These are phyloP conservation scores for Paraconiothyrium sp. DNA, from an alignment of 2,329 filamentous ascomycete genomes.

Conservation along the genomic window DNA sequence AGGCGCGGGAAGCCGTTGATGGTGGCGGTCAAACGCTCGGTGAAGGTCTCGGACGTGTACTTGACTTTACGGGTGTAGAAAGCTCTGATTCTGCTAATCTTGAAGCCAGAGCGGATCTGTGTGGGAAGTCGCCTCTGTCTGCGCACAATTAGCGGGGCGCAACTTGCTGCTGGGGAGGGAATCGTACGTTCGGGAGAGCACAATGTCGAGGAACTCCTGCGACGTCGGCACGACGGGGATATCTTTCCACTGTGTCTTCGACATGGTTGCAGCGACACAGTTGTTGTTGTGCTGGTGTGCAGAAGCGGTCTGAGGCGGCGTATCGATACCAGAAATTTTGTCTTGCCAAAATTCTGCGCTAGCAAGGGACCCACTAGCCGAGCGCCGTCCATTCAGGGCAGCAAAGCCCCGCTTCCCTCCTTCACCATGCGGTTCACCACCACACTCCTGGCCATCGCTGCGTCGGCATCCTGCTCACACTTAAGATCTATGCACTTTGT, in stretches of 20 bases:
- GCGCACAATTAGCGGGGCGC: constrained; percentile 30
- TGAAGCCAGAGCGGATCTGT: constrained; percentile 94
- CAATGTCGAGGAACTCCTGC: constrained; percentile 97
- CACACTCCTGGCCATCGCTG: background rate
- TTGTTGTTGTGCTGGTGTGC: constrained; percentile 9
- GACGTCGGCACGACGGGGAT: constrained; percentile 89
- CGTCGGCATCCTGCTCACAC: background rate
- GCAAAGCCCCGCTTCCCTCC: background rate
- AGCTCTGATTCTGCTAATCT: constrained; percentile 92
- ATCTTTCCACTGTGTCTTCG: constrained; percentile 60
- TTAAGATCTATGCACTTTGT: background rate
- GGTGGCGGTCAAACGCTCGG: constrained; percentile 90
- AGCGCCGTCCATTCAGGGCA: constrained; percentile 1
- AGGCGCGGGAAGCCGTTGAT: constrained; percentile 89
- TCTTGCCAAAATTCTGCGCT: constrained; percentile 11
- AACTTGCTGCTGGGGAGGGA: constrained; percentile 1
- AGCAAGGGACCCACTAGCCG: constrained; percentile 4
- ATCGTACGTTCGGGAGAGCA: constrained; percentile 73
- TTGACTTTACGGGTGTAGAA: constrained; percentile 97
- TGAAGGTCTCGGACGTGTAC: constrained; percentile 96
- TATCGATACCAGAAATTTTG: constrained; percentile 28
- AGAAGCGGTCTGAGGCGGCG: constrained; percentile 22
- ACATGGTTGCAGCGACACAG: constrained; percentile 37
- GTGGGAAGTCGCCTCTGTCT: constrained; percentile 94
- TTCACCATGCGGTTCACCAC: background rate